phyloP scores from a whole-genome alignment of 2,329 filamentous ascomycete species.

The Aspergillus pseudonomiae region DNA sequence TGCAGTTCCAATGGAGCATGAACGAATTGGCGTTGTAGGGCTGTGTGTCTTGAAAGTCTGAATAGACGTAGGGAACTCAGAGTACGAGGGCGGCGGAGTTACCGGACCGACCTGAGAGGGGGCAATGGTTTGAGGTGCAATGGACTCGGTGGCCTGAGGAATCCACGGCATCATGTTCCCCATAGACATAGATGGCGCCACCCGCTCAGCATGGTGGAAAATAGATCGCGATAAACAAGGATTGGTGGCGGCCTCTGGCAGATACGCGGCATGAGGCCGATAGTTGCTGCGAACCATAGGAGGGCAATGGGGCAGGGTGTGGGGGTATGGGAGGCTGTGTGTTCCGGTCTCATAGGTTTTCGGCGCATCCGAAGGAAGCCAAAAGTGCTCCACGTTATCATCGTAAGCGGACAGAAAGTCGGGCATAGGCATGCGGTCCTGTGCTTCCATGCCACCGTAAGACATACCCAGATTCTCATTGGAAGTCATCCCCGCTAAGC shows the following conservation, averaged over 20 bases:
- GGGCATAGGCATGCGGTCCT: conserved; percentile 38
- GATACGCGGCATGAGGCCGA: conserved; percentile 35
- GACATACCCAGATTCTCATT: conserved; percentile 36
- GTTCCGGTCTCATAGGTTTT: conserved; percentile 39
- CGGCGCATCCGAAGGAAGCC: conserved; percentile 39
- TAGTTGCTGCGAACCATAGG: conserved; percentile 40
- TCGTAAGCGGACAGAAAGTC: conserved; percentile 43
- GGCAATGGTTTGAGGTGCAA: conserved; percentile 41
- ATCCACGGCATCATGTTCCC: conserved; percentile 43
- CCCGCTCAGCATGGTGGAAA: conserved; percentile 40
- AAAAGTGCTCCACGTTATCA: conserved; percentile 42
- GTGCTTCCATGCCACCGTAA: conserved; percentile 37
- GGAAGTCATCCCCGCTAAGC: conserved; percentile 39
- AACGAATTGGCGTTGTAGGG: conserved; percentile 40
- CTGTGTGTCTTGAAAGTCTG: conserved; percentile 40
- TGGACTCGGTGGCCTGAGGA: conserved; percentile 32
- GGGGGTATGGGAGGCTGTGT: conserved; percentile 35
- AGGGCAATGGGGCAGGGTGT: conserved; percentile 38
- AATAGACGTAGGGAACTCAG: conserved; percentile 39
- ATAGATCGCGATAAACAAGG: conserved; percentile 44
- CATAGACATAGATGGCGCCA: conserved; percentile 41
- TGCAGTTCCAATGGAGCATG: conserved; percentile 37
- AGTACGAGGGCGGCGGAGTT: conserved; percentile 42
- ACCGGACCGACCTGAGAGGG: conserved; percentile 39
- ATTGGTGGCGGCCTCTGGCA: conserved; percentile 43